Percentiles rank a stretch among this genome's conserved stretches.
Conservation (phyloP, 1,139 yeast species). For the Kodamaea derodonti region DNA sequence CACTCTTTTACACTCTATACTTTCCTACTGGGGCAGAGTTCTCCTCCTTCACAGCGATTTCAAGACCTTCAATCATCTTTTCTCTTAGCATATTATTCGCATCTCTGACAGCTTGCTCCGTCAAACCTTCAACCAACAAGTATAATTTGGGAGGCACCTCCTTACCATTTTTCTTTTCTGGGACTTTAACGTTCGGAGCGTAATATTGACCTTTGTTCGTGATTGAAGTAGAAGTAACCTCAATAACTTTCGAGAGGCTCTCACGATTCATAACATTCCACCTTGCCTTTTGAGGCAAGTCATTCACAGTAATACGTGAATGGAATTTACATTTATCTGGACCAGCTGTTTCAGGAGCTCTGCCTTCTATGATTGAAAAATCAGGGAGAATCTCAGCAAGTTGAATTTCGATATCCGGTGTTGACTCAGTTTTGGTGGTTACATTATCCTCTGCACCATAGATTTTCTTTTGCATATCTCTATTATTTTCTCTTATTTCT, state of each 20-base stretch:
- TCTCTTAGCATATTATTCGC: constrained; percentile 66
- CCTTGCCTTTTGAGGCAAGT: constrained; percentile 79
- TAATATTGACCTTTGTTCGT: constrained; percentile 82
- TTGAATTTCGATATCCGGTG: constrained; percentile 3
- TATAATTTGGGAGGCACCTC: constrained; percentile 73
- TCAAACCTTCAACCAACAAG: constrained; percentile 73
- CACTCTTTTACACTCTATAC: constrained; percentile 40
- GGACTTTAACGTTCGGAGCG: constrained; percentile 48
- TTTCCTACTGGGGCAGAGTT: constrained; percentile 34
- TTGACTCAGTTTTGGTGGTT: neutral
- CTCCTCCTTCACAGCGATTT: constrained; percentile 40
- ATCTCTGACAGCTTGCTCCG: constrained; percentile 56
- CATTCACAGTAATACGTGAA: constrained; percentile 76
- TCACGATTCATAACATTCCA: constrained; percentile 78
- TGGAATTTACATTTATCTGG: constrained; percentile 66
- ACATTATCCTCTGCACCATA: constrained; percentile 20
- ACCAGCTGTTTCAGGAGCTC: constrained; percentile 56
- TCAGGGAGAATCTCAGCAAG: constrained; percentile 29
- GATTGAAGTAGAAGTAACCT: constrained; percentile 71
- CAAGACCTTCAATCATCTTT: constrained; percentile 58
- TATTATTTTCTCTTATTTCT: constrained; percentile 56
- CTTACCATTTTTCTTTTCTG: constrained; percentile 18
- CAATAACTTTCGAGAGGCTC: constrained; percentile 61
- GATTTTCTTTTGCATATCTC: constrained; percentile 46
- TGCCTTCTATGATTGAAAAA: constrained; percentile 50